phyloP scores from a whole-genome alignment of 805 yeast species.

The Metschnikowia kunwiensis region DNA sequence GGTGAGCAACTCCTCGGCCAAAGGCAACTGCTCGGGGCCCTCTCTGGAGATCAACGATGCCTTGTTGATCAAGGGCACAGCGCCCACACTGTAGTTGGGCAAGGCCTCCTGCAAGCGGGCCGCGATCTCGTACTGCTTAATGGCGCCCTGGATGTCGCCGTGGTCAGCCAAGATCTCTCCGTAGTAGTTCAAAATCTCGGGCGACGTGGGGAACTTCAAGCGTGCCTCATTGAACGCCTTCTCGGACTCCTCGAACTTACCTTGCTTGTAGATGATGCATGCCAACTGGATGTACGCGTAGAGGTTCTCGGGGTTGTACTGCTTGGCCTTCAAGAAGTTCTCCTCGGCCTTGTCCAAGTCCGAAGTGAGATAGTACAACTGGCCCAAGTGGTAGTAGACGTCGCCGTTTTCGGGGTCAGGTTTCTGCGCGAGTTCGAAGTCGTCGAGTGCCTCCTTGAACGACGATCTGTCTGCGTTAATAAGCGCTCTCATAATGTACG shows the following conservation, averaged over 20 bases:
- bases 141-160: conserved; percentile 68
- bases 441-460: conserved; percentile 53
- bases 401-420: conserved; percentile 74
- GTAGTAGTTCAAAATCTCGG: conserved; percentile 91
- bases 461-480: conserved; percentile 77
- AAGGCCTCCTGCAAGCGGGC: conserved; percentile 73
- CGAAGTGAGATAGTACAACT: conserved; percentile 77
- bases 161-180: conserved; percentile 90
- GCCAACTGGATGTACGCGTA: conserved; percentile 90
- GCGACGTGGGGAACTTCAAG: conserved; percentile 74
- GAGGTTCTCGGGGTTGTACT: conserved; percentile 69
- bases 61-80: conserved; percentile 85
- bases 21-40: conserved; percentile 44
- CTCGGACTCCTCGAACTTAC: conserved; percentile 57
- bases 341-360: conserved; percentile 68
- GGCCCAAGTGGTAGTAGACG: conserved; percentile 91
- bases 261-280: conserved; percentile 82
- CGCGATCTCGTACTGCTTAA: conserved; percentile 82
- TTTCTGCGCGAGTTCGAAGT: conserved; percentile 69
- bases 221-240: conserved; percentile 66
- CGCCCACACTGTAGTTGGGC: conserved; percentile 74
- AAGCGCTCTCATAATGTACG: conserved; percentile 78
- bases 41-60: conserved; percentile 68
- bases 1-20: conserved; percentile 63
- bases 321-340: conserved; percentile 74